Evolutionary conservation across 164 flowering plant genomes (phyloP).

Genomic region (Dillenia turbinata): DNA sequence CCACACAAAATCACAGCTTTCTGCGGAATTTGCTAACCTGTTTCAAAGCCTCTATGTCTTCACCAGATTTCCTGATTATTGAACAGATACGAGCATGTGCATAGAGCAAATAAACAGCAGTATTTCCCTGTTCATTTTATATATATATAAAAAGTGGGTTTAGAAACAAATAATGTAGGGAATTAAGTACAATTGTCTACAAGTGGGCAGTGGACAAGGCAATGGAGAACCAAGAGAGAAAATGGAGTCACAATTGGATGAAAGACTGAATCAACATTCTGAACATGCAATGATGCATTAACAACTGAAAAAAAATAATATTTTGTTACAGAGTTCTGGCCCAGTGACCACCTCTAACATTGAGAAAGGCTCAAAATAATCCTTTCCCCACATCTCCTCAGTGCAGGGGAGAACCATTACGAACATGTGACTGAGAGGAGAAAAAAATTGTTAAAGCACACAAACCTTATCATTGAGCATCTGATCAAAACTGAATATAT

Average conservation of each 20-base stretch:
- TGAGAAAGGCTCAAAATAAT: no score
- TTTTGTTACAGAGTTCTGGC: no score
- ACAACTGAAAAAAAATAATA: no score
- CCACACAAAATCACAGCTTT: background rate
- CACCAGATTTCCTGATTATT: constrained; percentile 87
- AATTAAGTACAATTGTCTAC: background rate
- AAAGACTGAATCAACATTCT: background rate
- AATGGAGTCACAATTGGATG: constrained; percentile 1
- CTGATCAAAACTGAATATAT: constrained; percentile 85
- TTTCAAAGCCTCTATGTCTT: constrained; percentile 77
- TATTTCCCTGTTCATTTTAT: constrained; percentile 68
- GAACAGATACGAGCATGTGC: constrained; percentile 99
- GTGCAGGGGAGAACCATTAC: no score
- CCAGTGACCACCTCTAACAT: no score
- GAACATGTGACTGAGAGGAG: no score
- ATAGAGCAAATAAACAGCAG: constrained; percentile 93
- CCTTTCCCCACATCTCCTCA: no score
- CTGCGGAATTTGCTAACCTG: constrained; percentile 37
- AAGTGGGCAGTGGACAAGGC: background rate
- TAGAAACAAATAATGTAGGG: background rate
- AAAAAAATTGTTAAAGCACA: background rate
- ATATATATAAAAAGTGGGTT: background rate
- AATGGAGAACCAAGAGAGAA: background rate
- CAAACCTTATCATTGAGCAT: constrained; percentile 93
- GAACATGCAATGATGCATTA: background rate